These are phyloP conservation scores for Solanum virginianum DNA, from an alignment of 257 asterid genomes.

Conservation along the genomic window DNA sequence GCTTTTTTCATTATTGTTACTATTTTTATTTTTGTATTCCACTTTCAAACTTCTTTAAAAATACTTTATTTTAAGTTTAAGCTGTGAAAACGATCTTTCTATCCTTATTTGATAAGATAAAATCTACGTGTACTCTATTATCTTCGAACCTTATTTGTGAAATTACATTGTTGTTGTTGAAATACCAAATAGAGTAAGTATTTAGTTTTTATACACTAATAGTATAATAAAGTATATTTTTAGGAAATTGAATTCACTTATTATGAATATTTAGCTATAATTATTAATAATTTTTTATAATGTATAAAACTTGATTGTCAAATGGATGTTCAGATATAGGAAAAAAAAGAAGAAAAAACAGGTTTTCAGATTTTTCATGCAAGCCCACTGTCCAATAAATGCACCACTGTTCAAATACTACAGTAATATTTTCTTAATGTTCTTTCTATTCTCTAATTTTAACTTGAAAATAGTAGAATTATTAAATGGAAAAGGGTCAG, in stretches of 20 bases:
- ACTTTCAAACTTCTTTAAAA: background rate
- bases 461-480: background rate
- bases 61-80: too few species aligned
- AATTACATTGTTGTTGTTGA: background rate
- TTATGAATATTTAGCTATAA: background rate
- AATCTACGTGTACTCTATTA: accelerated
- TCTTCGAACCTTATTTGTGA: background rate
- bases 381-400: background rate
- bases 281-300: background rate
- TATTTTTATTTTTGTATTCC: background rate
- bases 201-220: background rate
- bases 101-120: background rate
- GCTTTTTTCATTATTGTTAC: background rate
- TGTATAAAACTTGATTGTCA: background rate
- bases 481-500: background rate
- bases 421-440: background rate
- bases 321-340: background rate
- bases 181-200: background rate
- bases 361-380: background rate
- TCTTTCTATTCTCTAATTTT: background rate
- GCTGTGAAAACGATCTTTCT: accelerated
- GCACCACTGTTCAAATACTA: background rate
- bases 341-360: background rate
- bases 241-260: background rate
- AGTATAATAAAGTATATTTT: background rate